phyloP scores from a whole-genome alignment of 208 protist species.

The Leishmania mexicana region DNA sequence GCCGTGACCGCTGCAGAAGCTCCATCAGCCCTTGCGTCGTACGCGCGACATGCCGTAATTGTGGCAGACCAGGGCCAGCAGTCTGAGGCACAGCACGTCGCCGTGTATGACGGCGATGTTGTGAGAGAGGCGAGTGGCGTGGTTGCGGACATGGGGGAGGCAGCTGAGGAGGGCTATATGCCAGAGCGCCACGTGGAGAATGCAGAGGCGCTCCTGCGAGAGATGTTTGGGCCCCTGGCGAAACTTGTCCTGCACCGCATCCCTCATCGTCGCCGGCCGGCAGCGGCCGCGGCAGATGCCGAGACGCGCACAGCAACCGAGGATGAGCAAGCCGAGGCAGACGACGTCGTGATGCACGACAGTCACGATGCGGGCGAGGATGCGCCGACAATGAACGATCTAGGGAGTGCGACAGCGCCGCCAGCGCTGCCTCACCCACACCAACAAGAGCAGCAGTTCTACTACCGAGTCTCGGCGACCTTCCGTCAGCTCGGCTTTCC shows the following conservation, averaged over 20 bases:
- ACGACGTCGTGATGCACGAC: background rate
- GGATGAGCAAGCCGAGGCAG: slow-evolving; percentile 17
- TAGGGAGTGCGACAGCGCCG: background rate
- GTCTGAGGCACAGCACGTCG: background rate
- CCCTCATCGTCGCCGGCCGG: slow-evolving; percentile 16
- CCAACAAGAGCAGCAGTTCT: slow-evolving; percentile 15
- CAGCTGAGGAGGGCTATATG: background rate
- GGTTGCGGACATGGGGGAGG: background rate
- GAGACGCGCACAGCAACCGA: background rate
- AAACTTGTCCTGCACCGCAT: slow-evolving; percentile 69
- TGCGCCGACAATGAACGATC: background rate
- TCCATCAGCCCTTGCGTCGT: background rate
- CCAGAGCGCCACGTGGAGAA: slow-evolving; percentile 43
- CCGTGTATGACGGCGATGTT: background rate
- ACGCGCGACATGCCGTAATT: background rate
- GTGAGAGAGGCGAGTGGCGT: background rate
- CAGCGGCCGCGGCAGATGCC: slow-evolving; percentile 14
- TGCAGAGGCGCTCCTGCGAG: slow-evolving; percentile 55
- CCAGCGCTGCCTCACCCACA: background rate
- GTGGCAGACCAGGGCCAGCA: background rate
- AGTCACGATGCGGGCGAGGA: background rate
- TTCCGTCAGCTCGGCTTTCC: slow-evolving; percentile 86
- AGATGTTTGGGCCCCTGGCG: slow-evolving; percentile 76
- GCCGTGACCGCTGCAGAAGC: background rate
- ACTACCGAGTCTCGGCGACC: slow-evolving; percentile 76